Base-by-base conservation (phyloP, 306 rosid species). In the Erythrophleum fordii region DNA sequence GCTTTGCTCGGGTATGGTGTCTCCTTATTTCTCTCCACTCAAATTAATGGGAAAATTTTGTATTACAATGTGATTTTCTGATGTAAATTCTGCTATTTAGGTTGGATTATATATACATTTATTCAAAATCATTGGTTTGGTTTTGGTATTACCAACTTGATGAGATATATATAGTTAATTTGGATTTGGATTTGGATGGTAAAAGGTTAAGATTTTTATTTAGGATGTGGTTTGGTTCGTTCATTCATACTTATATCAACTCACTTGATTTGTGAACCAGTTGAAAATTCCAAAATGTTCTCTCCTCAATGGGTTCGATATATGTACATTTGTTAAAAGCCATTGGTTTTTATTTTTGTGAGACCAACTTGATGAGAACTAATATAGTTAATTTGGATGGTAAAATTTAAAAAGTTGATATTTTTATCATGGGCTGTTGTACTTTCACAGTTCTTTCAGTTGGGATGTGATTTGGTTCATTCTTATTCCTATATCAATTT, bases 1-100 rank as follows among this genome's bases (percentile, higher is more conserved):
- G 83, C 83, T 68, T 82, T 91, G 23, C 90, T 93, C 23, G 86
- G 98, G 98, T 91, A 88, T 60, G 31, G 37, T 71, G 29, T 73
- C 76, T 11, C 28, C 37, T 51, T 46, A 17, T 6, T 55, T 77
- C 48, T 56, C 41, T 35, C 17, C 23, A 5, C 25, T 1, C 17
- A 29, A 35, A 26, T 41, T 5, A 22, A 3, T 66, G 11, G 8
- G 3, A 1, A 31, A 23, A 11, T 45, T 12, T 51, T 49, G 2
- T 52, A 11, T 34, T 5, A 11, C 31, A 37, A 64, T 77, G 17
- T 76, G 37, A 23, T 77, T 67, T 25, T 59, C 52, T 23, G 4
- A 10, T 31, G 17, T 41, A 46, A 68, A 45, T 25, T 73, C 6
- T 66, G 28, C 11, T 53, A 9, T 25, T 37, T 74, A 53, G 49